Conservation (phyloP, 257 asterid species). For the Solanum gracilifrons region DNA sequence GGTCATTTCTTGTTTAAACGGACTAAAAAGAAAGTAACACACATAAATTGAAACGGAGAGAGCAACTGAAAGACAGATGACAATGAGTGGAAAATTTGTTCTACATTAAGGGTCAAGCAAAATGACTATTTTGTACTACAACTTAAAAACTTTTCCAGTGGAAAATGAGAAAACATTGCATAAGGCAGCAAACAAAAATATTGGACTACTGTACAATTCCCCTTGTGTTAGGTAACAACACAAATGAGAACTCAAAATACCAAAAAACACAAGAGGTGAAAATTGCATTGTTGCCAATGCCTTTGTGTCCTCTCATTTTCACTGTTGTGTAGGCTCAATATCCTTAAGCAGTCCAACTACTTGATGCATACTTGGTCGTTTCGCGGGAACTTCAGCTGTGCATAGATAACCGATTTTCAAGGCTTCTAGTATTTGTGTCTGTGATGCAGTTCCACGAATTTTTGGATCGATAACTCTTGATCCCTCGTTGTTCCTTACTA, state of each 20-base stretch:
- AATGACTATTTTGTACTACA: background rate
- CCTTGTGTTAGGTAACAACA: background rate
- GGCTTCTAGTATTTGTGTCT: slow-evolving; percentile 14
- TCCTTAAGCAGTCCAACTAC: slow-evolving; percentile 25
- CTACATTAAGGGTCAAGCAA: background rate
- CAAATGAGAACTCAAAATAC: background rate
- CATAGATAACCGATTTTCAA: slow-evolving; percentile 23
- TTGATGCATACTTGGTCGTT: slow-evolving; percentile 23
- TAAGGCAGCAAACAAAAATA: background rate
- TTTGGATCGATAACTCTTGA: slow-evolving; percentile 16
- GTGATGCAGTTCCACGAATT: slow-evolving; percentile 9
- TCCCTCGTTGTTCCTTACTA: slow-evolving; percentile 14
- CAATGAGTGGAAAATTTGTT: background rate
- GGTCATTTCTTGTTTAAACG: background rate
- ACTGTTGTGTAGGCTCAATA: slow-evolving; percentile 2
- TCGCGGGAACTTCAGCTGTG: slow-evolving; percentile 17
- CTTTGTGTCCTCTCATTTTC: background rate
- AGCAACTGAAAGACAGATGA: background rate
- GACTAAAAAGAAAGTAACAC: background rate
- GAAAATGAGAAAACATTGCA: background rate
- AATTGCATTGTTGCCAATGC: background rate
- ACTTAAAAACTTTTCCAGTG: background rate
- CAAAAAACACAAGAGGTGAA: background rate
- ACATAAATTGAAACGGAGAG: background rate
- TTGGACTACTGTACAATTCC: slow-evolving; percentile 5